A percentile compares a stretch with the other conserved stretches of the same genome.
These are phyloP conservation scores for Phaseolus lunatus DNA, from an alignment of 306 rosid species.

Conservation along the genomic window DNA sequence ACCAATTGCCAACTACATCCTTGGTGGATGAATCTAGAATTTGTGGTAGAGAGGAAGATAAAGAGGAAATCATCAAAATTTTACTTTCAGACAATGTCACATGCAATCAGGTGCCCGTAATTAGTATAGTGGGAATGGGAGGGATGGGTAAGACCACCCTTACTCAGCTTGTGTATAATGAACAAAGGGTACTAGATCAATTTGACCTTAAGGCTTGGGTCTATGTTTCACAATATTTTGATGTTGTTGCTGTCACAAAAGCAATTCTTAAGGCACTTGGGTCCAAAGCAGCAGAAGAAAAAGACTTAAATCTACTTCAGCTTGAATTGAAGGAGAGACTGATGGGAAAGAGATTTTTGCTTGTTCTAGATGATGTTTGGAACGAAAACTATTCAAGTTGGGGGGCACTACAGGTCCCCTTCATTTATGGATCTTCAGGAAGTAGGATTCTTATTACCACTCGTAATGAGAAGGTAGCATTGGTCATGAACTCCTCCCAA, in stretches of 20 bases:
- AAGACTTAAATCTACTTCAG: conserved; percentile 49
- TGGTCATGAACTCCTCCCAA: conserved; percentile 29
- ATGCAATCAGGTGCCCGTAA: background rate
- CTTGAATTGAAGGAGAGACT: conserved; percentile 32
- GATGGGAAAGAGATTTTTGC: conserved; percentile 37
- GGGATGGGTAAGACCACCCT: conserved; percentile 45
- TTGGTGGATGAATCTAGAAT: conserved; percentile 33
- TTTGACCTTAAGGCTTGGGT: conserved; percentile 36
- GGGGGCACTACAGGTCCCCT: conserved; percentile 38
- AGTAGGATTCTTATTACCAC: conserved; percentile 59
- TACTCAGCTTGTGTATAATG: conserved; percentile 40
- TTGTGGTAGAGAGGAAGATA: conserved; percentile 24
- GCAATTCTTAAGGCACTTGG: background rate
- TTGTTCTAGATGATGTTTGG: conserved; percentile 60
- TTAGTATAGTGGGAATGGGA: conserved; percentile 32
- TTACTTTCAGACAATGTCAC: background rate
- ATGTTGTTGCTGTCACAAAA: conserved; percentile 32
- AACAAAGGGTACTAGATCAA: conserved; percentile 3
- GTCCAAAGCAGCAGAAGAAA: background rate
- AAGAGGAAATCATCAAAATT: background rate
- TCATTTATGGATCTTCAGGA: conserved; percentile 46
- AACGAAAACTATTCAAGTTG: conserved; percentile 47
- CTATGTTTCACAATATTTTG: conserved; percentile 29
- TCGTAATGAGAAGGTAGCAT: conserved; percentile 42
- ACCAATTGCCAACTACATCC: conserved; percentile 30